Conservation (phyloP, 768 basidiomycete species). For the Lactifluus subvellereus region DNA sequence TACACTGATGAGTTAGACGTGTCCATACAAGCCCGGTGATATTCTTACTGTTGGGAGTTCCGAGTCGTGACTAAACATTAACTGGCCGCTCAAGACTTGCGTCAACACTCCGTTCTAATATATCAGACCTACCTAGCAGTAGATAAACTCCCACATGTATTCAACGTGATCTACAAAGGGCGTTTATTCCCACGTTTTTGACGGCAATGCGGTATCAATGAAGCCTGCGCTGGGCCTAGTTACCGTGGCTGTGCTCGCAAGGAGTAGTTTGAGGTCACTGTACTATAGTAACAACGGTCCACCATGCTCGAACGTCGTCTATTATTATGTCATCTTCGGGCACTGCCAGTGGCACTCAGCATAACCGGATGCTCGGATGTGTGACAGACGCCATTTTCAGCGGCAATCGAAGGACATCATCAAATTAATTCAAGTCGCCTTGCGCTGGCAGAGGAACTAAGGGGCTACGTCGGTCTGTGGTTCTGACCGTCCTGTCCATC, state of each 20-base stretch:
- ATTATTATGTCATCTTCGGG: neutral
- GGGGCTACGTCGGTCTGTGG: neutral
- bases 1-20: neutral
- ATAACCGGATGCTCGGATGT: neutral
- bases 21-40: neutral
- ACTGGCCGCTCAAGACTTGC: neutral
- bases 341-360: neutral
- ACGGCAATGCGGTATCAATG: neutral
- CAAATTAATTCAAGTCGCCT: neutral
- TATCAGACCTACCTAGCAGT: neutral
- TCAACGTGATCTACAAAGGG: neutral
- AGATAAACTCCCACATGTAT: neutral
- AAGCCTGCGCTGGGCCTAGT: neutral
- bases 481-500: neutral
- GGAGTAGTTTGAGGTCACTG: neutral
- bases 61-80: no score
- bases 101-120: neutral
- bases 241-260: neutral
- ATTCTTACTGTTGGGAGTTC: no score
- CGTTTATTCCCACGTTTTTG: neutral
- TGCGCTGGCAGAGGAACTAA: neutral
- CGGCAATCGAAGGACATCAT: neutral
- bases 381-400: neutral
- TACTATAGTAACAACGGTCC: neutral
- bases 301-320: neutral